These are phyloP conservation scores for Phialemoniopsis sp. DNA, from an alignment of 2,329 filamentous ascomycete genomes.

Conservation along the genomic window DNA sequence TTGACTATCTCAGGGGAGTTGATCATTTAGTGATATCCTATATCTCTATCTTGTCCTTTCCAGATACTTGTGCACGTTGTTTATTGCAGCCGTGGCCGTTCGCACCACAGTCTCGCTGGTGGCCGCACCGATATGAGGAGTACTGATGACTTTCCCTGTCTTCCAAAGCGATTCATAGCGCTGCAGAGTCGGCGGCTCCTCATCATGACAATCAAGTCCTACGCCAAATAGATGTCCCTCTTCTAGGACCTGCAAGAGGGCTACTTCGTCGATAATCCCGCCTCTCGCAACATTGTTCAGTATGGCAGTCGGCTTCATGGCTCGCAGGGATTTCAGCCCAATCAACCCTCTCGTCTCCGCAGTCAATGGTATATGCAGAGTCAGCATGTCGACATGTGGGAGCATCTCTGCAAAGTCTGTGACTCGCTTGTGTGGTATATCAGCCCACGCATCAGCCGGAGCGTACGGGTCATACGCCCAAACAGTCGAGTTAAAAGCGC, in stretches of 20 bases:
- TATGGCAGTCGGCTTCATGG: slow-evolving; percentile 28
- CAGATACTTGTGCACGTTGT: background rate
- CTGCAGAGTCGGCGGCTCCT: slow-evolving; percentile 17
- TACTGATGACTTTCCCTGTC: background rate
- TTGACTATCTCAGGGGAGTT: too few species aligned
- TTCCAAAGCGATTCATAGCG: too few species aligned
- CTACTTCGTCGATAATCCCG: slow-evolving; percentile 25
- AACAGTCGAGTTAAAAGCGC: slow-evolving; percentile 25
- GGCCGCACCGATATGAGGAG: too few species aligned
- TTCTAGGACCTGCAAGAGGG: slow-evolving; percentile 25
- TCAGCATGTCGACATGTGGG: slow-evolving; percentile 16
- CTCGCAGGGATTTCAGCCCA: slow-evolving; percentile 18
- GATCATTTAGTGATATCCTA: too few species aligned
- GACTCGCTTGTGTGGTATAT: slow-evolving; percentile 18
- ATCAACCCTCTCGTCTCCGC: slow-evolving; percentile 22
- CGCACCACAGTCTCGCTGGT: too few species aligned
- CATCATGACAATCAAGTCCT: slow-evolving; percentile 26
- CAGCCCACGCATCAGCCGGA: slow-evolving; percentile 9
- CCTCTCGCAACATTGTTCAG: slow-evolving; percentile 28
- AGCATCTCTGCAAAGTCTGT: slow-evolving; percentile 22
- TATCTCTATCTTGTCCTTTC: too few species aligned
- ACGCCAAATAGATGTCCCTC: slow-evolving; percentile 22
- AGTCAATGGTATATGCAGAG: slow-evolving; percentile 25
- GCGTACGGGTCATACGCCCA: slow-evolving; percentile 11
- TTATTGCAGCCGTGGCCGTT: background rate